Evolutionary conservation across 164 flowering plant species (phyloP), one percentile per base, ranked within the genome.

Genomic region (Sedum album): DNA sequence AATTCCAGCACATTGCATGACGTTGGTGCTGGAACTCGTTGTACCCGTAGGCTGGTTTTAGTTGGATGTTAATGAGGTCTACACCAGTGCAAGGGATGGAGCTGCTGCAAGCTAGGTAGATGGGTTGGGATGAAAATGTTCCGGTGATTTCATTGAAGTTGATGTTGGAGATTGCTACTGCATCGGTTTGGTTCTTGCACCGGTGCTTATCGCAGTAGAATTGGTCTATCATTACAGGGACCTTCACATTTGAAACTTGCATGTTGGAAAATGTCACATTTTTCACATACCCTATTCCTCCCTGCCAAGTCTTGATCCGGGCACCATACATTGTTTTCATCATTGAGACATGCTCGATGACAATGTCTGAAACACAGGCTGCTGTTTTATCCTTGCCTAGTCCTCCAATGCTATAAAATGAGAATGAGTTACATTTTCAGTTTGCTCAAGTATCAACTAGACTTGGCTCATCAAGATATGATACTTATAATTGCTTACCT

Each of bases 281-380:
- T 70, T 76, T 81, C 0, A 88, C 95, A 0, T 80, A 77, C 65
- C 98, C 96, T 31, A 67, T 38, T 5, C 96, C 98, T 6, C 98
- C 98, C 95, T 84, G 90, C 93, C 93, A 88, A 66, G 93, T 84
- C 72, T 88, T 88, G 73, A 88, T 88, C 70, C 93, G 75, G 13
- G 77, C 90, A 63, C 90, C 90, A 9, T 73, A 78, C 28, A 81
- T 72, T 14, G 90, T 73, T 69, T 81, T 81, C 57, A 74, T 77
- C 68, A 86, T 64, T 13, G 70, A 73, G 57, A 86, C 75, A 65
- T 83, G 68, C 66, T 85, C 83, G 0, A 90, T 81, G 11, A 78
- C 60, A 31, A 93, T 74, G 62, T 82, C 73, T 2, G 86, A 78
- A n/a, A 91, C 92, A 51, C 93, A 86, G 0, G 87, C 97, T 2